Evolutionary conservation across 129 eudicot species (phyloP).

Genomic region (Artemisia argyi): DNA sequence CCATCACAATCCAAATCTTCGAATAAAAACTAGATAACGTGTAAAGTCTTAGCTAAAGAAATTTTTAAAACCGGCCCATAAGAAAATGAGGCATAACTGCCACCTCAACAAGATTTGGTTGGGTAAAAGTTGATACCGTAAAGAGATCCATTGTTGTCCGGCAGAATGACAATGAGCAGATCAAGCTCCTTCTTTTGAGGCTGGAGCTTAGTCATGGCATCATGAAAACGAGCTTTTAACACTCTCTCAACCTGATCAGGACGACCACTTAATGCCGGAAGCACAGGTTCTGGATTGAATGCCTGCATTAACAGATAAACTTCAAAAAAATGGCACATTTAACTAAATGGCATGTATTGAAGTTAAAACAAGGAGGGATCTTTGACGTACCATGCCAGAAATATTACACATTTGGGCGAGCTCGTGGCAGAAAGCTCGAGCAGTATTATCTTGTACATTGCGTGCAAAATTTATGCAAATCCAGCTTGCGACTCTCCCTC

Average conservation of each 20-base stretch:
- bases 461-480: conserved; percentile 90
- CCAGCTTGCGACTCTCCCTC: conserved; percentile 80
- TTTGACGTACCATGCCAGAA: conserved; percentile 75
- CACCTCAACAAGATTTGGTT: neutral
- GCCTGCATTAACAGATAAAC: conserved; percentile 48
- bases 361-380: neutral
- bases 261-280: conserved; percentile 63
- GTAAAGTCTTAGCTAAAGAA: neutral
- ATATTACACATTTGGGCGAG: conserved; percentile 92
- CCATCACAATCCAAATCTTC: too few relatives aligned
- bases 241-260: conserved; percentile 89
- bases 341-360: neutral
- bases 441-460: conserved; percentile 81
- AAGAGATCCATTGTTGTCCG: conserved; percentile 79
- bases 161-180: conserved; percentile 71
- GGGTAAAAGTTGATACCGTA: conserved; percentile 54
- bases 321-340: neutral
- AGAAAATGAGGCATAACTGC: neutral
- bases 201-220: conserved; percentile 59
- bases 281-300: conserved; percentile 76
- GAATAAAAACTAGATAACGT: too few relatives aligned
- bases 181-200: conserved; percentile 69
- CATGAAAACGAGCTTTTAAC: conserved; percentile 70
- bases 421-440: conserved; percentile 74
- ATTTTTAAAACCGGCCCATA: neutral